phyloP scores from a whole-genome alignment of 2,329 filamentous ascomycete species.

The Sporothrix schenckii region DNA sequence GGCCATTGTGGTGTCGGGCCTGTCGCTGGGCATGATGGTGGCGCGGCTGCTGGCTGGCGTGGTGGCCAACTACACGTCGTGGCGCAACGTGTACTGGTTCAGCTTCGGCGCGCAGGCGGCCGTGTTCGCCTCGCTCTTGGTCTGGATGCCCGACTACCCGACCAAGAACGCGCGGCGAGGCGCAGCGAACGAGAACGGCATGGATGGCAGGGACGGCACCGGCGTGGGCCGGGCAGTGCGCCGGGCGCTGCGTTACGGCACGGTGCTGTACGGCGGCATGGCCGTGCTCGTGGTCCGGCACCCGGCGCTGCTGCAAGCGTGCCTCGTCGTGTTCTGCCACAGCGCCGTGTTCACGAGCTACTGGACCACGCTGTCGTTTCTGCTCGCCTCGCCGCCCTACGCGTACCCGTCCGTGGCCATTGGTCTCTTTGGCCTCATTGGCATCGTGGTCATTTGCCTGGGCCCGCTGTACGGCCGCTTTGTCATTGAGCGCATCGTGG shows the following conservation, averaged over 20 bases:
- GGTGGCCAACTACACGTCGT: slow-evolving; percentile 71
- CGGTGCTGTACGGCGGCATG: slow-evolving; percentile 70
- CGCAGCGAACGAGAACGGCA: too few species aligned
- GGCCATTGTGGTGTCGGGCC: slow-evolving; percentile 73
- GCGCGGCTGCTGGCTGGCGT: slow-evolving; percentile 76
- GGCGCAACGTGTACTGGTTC: slow-evolving; percentile 80
- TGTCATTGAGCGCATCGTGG: slow-evolving; percentile 71
- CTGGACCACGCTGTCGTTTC: slow-evolving; percentile 73
- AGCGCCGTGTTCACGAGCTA: slow-evolving; percentile 56
- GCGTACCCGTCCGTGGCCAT: slow-evolving; percentile 68
- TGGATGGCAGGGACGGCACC: too few species aligned
- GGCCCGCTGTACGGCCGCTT: slow-evolving; percentile 70
- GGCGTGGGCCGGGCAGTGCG: too few species aligned
- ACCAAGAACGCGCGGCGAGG: slow-evolving; percentile 64
- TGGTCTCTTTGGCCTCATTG: slow-evolving; percentile 78
- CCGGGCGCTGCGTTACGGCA: slow-evolving; percentile 60
- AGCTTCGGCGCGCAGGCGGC: slow-evolving; percentile 70
- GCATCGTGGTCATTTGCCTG: slow-evolving; percentile 67
- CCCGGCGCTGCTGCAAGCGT: slow-evolving; percentile 70
- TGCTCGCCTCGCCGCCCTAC: slow-evolving; percentile 72
- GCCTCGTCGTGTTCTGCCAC: slow-evolving; percentile 65
- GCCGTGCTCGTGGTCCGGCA: slow-evolving; percentile 64
- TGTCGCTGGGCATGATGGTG: slow-evolving; percentile 74
- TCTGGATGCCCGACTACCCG: slow-evolving; percentile 81
- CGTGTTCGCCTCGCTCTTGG: slow-evolving; percentile 66